phyloP scores from a whole-genome alignment of 2,329 filamentous ascomycete species.

The Fusarium anthophilum region DNA sequence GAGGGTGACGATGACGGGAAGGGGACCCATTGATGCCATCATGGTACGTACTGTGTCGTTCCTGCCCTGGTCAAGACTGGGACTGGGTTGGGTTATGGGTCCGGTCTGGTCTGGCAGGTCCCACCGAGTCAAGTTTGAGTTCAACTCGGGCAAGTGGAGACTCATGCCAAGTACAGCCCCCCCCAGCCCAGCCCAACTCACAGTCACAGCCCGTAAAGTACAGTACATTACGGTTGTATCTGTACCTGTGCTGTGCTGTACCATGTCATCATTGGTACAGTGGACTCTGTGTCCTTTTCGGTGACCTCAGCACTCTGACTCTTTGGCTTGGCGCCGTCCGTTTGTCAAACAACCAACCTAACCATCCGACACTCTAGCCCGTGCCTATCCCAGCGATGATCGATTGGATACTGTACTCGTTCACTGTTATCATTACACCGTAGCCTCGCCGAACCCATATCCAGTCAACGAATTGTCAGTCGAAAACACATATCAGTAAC shows the following conservation, averaged over 20 bases:
- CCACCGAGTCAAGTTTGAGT: conserved; percentile 8
- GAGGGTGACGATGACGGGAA: conserved; percentile 17
- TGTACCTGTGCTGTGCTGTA: conserved; percentile 1
- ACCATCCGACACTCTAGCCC: not conserved
- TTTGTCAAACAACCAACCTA: not conserved
- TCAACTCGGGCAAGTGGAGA: conserved; percentile 14
- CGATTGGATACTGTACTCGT: not conserved
- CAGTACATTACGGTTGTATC: not conserved
- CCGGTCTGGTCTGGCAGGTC: not conserved
- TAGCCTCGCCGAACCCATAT: not conserved
- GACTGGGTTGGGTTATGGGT: not conserved
- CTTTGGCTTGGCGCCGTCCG: conserved; percentile 7
- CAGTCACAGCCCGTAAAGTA: not conserved
- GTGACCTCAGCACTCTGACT: conserved; percentile 23
- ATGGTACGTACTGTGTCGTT: conserved; percentile 20
- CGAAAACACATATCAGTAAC: not conserved
- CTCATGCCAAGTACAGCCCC: not conserved
- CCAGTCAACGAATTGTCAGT: not conserved
- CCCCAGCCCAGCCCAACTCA: not conserved
- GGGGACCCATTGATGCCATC: conserved; percentile 22
- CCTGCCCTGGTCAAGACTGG: not conserved
- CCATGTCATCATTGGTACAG: conserved; percentile 24
- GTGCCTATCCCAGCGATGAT: not conserved
- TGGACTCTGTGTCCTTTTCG: not conserved
- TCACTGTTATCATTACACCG: not conserved